These are phyloP conservation scores for Starmerella khaoyaiensis DNA, from an alignment of 805 yeast species.

Conservation along the genomic window DNA sequence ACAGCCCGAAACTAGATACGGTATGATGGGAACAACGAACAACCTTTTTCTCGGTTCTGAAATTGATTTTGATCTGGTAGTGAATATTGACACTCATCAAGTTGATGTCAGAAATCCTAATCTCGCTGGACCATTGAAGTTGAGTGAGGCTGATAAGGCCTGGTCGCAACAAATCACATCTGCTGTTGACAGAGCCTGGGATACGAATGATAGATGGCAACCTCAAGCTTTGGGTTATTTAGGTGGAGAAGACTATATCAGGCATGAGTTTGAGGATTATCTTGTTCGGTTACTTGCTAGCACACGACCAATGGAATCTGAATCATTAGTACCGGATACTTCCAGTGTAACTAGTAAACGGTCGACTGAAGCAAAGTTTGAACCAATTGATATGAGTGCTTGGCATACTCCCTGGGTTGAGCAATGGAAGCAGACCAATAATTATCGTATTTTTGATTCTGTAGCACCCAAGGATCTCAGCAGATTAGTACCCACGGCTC, in stretches of 20 bases:
- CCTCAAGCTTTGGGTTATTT: constrained; percentile 38
- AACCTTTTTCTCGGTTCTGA: constrained; percentile 60
- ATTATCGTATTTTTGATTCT: constrained; percentile 41
- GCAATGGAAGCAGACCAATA: constrained; percentile 43
- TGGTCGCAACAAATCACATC: constrained; percentile 51
- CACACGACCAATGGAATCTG: constrained; percentile 18
- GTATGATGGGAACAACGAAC: constrained; percentile 78
- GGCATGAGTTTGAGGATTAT: constrained; percentile 85
- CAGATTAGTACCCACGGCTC: constrained; percentile 8
- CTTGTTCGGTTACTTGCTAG: constrained; percentile 61
- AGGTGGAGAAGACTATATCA: constrained; percentile 78
- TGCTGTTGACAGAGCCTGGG: constrained; percentile 38
- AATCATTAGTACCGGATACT: neutral
- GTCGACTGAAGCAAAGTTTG: neutral
- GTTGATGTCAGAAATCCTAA: constrained; percentile 32
- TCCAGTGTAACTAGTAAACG: neutral
- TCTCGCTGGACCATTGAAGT: constrained; percentile 35
- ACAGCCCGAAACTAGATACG: constrained; percentile 45
- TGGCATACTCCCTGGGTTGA: constrained; percentile 38
- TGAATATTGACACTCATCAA: constrained; percentile 44
- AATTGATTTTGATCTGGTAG: constrained; percentile 52
- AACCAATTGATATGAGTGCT: constrained; percentile 11
- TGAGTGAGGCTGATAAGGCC: constrained; percentile 52
- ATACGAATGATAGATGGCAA: constrained; percentile 30
- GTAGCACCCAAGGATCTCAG: constrained; percentile 35